A percentile compares a stretch with the other conserved stretches of the same genome.
These are phyloP conservation scores for Crithidia expoeki DNA, from an alignment of 208 protist species.

Conservation along the genomic window DNA sequence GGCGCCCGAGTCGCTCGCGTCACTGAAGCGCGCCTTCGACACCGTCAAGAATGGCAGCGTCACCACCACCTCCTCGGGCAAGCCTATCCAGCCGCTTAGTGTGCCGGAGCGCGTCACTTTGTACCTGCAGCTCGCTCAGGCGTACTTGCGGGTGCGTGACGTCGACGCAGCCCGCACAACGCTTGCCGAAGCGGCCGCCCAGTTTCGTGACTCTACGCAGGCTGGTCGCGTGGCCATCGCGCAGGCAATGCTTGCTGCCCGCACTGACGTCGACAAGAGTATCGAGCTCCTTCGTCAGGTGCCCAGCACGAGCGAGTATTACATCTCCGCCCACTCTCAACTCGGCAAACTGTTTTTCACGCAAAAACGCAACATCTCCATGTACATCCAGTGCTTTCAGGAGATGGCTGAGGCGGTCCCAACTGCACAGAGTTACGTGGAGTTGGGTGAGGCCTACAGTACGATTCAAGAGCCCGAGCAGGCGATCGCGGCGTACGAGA, in stretches of 20 bases:
- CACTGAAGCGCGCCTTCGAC: slow-evolving; percentile 57
- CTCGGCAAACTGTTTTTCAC: slow-evolving; percentile 91
- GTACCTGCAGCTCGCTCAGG: slow-evolving; percentile 87
- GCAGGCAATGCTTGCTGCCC: slow-evolving; percentile 84
- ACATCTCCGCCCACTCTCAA: slow-evolving; percentile 81
- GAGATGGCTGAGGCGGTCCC: slow-evolving; percentile 86
- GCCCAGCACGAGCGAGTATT: slow-evolving; percentile 67
- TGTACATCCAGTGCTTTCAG: slow-evolving; percentile 90
- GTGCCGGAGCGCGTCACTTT: slow-evolving; percentile 87
- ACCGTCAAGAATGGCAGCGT: slow-evolving; percentile 18
- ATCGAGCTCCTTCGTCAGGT: slow-evolving; percentile 84
- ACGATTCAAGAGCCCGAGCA: slow-evolving; percentile 91
- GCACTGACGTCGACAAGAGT: slow-evolving; percentile 84
- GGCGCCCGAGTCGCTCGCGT: slow-evolving; percentile 67
- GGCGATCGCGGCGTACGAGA: slow-evolving; percentile 90
- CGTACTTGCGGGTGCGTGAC: slow-evolving; percentile 76
- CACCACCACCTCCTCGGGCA: slow-evolving; percentile 44
- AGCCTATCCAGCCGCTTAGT: slow-evolving; percentile 71
- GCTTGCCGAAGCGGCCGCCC: slow-evolving; percentile 58
- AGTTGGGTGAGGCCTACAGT: slow-evolving; percentile 88
- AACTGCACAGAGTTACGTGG: slow-evolving; percentile 76
- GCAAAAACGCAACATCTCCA: slow-evolving; percentile 72
- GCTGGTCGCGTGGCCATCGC: slow-evolving; percentile 79
- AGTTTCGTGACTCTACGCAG: slow-evolving; percentile 76
- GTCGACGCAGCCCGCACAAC: slow-evolving; percentile 72